A percentile compares a stretch with the other conserved stretches of the same genome.
Conservation (phyloP, 2,329 filamentous ascomycete genomes). For the Xylariaceae sp. region DNA sequence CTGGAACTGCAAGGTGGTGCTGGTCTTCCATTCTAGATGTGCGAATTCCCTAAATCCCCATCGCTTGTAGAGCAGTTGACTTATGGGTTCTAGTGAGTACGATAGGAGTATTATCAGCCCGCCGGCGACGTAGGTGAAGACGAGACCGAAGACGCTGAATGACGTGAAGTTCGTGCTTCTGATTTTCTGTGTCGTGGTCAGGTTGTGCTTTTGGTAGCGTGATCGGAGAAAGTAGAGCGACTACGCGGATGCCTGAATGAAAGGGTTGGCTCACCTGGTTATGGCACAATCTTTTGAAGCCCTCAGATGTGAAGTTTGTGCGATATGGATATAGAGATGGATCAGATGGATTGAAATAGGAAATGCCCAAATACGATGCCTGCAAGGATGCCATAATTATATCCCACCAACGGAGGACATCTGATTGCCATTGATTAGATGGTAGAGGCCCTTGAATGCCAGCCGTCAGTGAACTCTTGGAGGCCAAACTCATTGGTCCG, state of each 20-base stretch:
- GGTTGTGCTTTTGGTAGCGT: neutral
- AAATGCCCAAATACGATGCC: neutral
- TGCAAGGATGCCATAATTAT: constrained; percentile 6
- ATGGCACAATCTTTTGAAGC: neutral
- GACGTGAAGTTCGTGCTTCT: constrained; percentile 18
- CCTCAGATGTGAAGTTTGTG: neutral
- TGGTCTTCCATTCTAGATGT: constrained; percentile 23
- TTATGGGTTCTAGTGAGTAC: constrained; percentile 15
- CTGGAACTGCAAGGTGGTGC: constrained; percentile 20
- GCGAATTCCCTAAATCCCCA: constrained; percentile 10
- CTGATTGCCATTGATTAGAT: constrained; percentile 13
- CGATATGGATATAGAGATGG: neutral
- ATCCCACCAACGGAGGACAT: constrained; percentile 3
- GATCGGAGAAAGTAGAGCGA: neutral
- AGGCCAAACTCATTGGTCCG: constrained; percentile 1
- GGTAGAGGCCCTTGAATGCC: constrained; percentile 2
- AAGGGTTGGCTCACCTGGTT: constrained; percentile 1
- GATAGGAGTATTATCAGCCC: constrained; percentile 15
- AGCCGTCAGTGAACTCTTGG: neutral
- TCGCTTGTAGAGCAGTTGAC: constrained; percentile 7
- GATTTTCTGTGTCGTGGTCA: constrained; percentile 22
- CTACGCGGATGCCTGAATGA: neutral
- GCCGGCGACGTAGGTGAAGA: constrained; percentile 20
- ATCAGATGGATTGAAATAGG: neutral
- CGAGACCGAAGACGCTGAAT: constrained; percentile 26